Percentiles rank a stretch among this genome's conserved stretches.
Evolutionary conservation across 495 filamentous ascomycete genomes (phyloP).

Genomic region (Trichoderma orchidacearum): DNA sequence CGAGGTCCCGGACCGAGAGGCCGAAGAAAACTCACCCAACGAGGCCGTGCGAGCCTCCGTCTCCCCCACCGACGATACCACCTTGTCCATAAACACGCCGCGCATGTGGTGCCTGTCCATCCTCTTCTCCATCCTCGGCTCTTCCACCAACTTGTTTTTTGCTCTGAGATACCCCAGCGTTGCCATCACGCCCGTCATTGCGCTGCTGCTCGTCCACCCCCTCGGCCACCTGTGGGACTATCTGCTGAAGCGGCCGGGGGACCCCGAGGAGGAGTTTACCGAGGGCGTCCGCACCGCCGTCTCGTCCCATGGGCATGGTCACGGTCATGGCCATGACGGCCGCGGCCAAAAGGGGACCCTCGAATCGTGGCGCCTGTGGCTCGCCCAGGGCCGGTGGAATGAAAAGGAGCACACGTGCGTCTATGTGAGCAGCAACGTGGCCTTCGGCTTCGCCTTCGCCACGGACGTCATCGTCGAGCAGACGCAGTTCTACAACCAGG

Average conservation of each 20-base stretch:
- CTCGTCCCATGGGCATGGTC: background rate
- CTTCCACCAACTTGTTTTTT: slow-evolving; percentile 75
- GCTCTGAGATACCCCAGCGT: slow-evolving; percentile 75
- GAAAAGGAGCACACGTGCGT: slow-evolving; percentile 79
- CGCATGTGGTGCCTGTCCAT: slow-evolving; percentile 76
- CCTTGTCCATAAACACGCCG: slow-evolving; percentile 69
- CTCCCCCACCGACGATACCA: slow-evolving; percentile 53
- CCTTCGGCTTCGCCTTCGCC: slow-evolving; percentile 80
- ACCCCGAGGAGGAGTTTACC: slow-evolving; percentile 47
- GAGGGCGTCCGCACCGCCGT: slow-evolving; percentile 29
- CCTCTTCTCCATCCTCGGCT: slow-evolving; percentile 66
- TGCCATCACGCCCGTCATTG: slow-evolving; percentile 74
- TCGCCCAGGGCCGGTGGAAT: slow-evolving; percentile 72
- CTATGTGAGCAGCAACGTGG: slow-evolving; percentile 80
- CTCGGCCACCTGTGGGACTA: slow-evolving; percentile 68
- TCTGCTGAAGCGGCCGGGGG: slow-evolving; percentile 44
- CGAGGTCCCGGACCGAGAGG: slow-evolving; percentile 28
- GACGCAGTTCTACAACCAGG: slow-evolving; percentile 74
- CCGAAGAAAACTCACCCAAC: slow-evolving; percentile 52
- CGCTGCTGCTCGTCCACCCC: slow-evolving; percentile 67
- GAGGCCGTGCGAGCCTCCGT: slow-evolving; percentile 69
- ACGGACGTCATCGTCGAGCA: slow-evolving; percentile 81
- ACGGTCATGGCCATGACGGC: slow-evolving; percentile 2
- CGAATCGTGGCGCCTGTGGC: slow-evolving; percentile 45
- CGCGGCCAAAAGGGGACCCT: background rate